Conservation (phyloP, 1,139 yeast species). For the Casaregolazyma lundiana region DNA sequence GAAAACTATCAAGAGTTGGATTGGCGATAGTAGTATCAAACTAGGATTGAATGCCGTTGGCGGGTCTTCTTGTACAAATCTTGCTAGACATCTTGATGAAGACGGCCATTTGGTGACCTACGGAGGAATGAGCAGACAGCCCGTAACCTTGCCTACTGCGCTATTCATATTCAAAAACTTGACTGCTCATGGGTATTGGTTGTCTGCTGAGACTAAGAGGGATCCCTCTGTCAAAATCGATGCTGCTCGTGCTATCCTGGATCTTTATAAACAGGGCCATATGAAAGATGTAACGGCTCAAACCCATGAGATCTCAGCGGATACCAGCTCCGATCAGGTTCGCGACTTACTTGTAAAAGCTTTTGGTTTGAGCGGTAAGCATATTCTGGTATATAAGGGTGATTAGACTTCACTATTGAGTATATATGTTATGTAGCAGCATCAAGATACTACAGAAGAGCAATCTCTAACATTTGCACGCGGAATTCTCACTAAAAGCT, state of each 20-base stretch:
- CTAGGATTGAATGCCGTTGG: constrained; percentile 92
- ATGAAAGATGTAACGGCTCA: constrained; percentile 57
- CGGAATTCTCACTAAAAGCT: constrained; percentile 31
- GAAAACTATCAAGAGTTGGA: constrained; percentile 57
- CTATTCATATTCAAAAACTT: constrained; percentile 84
- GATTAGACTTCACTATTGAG: not conserved
- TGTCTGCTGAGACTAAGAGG: constrained; percentile 67
- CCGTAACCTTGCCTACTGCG: constrained; percentile 84
- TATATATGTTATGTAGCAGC: not conserved
- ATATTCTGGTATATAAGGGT: not conserved
- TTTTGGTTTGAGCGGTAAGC: constrained; percentile 5
- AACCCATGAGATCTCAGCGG: constrained; percentile 31
- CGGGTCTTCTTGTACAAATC: constrained; percentile 73
- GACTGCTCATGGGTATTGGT: constrained; percentile 89
- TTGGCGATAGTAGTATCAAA: constrained; percentile 51
- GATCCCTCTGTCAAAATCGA: constrained; percentile 58
- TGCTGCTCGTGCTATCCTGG: constrained; percentile 57
- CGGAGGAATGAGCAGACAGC: constrained; percentile 98
- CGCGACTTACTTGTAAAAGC: constrained; percentile 1
- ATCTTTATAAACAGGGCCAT: constrained; percentile 59
- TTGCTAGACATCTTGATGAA: constrained; percentile 71
- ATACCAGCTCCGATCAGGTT: not conserved
- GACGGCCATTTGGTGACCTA: constrained; percentile 79
- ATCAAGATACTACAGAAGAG: too few relatives aligned
- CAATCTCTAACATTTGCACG: not conserved